Conservation (phyloP, 345 rosid species). For the Mangifera indica region DNA sequence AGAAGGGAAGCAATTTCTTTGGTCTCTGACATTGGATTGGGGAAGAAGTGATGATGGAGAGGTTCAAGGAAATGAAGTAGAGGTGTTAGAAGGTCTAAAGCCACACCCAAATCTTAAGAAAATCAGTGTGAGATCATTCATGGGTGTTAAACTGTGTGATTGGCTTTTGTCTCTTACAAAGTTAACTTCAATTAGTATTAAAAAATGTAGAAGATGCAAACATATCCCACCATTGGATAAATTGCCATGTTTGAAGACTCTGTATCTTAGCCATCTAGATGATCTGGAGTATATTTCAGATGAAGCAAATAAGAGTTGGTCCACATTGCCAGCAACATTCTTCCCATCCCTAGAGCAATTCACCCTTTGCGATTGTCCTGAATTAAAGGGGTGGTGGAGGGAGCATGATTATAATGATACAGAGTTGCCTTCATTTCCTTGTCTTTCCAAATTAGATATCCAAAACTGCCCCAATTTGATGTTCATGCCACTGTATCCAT, state of each 20-base stretch:
- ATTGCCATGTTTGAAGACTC: neutral
- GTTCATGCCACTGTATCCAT: no score
- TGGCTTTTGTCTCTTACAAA: neutral
- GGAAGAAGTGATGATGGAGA: neutral
- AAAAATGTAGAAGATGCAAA: neutral
- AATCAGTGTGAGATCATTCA: neutral
- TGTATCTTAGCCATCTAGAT: neutral
- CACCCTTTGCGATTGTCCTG: no score
- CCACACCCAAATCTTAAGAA: neutral
- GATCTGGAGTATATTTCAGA: neutral
- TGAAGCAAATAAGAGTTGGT: neutral
- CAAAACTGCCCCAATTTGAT: no score
- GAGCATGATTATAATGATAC: neutral
- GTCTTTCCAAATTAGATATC: no score
- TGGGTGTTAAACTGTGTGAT: neutral
- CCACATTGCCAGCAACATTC: neutral
- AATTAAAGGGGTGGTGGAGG: conserved; percentile 11
- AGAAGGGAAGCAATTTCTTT: neutral
- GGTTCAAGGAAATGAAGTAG: neutral
- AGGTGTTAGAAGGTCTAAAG: no score
- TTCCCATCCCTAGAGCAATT: conserved; percentile 15
- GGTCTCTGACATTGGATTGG: conserved; percentile 1
- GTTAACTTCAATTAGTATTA: neutral
- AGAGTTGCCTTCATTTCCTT: neutral
- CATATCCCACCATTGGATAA: neutral